These are phyloP conservation scores for Penicillium waksmanii DNA, from an alignment of 495 filamentous ascomycete species.

Conservation along the genomic window DNA sequence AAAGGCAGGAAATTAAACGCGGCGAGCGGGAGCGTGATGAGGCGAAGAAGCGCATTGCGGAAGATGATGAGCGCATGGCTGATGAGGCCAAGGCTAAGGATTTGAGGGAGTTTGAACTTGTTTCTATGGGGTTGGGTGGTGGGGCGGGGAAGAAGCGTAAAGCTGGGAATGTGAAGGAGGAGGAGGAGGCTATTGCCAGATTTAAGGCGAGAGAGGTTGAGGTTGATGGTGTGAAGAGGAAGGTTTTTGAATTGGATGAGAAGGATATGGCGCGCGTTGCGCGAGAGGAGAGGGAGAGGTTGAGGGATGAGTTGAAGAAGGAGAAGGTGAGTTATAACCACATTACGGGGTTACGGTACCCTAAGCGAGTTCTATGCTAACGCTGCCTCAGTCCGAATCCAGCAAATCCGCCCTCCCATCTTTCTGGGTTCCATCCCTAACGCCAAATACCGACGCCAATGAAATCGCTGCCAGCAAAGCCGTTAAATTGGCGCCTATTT, in stretches of 20 bases:
- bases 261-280: conserved; percentile 76
- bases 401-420: conserved; percentile 78
- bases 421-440: conserved; percentile 92
- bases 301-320: conserved; percentile 66
- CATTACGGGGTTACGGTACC: too few species aligned
- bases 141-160: conserved; percentile 33
- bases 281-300: conserved; percentile 67
- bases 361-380: too few species aligned
- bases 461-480: conserved; percentile 59
- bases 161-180: conserved; percentile 18
- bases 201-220: conserved; percentile 68
- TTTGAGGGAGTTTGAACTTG: conserved; percentile 44
- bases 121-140: conserved; percentile 43
- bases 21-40: conserved; percentile 68
- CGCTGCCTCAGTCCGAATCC: conserved; percentile 35
- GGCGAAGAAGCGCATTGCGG: conserved; percentile 41
- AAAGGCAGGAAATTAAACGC: conserved; percentile 91
- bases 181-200: conserved; percentile 30
- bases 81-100: conserved; percentile 40
- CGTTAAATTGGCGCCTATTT: conserved; percentile 73
- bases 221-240: conserved; percentile 54
- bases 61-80: conserved; percentile 43
- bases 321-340: conserved; percentile 63
- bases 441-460: conserved; percentile 60
- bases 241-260: conserved; percentile 76